Conservation (phyloP, 371 early-diverging fungal genomes). For the Parasitella parasitica region DNA sequence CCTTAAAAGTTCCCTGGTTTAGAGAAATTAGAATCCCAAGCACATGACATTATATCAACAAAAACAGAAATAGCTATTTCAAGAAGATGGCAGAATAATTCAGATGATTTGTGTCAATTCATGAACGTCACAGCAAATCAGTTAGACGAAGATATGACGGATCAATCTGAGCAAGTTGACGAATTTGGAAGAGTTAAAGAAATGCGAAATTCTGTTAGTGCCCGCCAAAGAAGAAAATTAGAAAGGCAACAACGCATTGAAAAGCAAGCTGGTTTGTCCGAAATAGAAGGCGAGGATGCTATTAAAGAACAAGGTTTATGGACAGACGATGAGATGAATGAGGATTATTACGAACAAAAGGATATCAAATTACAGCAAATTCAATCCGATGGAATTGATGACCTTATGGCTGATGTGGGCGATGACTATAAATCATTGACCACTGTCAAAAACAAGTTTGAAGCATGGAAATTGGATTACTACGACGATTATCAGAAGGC, state of each 20-base stretch:
- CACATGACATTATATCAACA: conserved; percentile 42
- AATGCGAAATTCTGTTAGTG: conserved; percentile 26
- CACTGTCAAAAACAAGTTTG: conserved; percentile 59
- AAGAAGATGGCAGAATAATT: conserved; percentile 41
- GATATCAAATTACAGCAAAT: conserved; percentile 35
- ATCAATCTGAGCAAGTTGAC: conserved; percentile 29
- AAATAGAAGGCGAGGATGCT: conserved; percentile 13
- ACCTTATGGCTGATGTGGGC: conserved; percentile 48
- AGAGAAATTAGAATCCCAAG: conserved; percentile 61
- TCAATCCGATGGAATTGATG: conserved; percentile 18
- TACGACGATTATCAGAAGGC: conserved; percentile 69
- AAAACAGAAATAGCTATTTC: conserved; percentile 39
- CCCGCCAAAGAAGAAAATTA: conserved; percentile 35
- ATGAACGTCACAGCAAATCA: conserved; percentile 3
- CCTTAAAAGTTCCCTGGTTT: conserved; percentile 55
- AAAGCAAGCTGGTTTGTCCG: conserved; percentile 1
- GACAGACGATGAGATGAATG: conserved; percentile 55
- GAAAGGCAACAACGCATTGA: conserved; percentile 28
- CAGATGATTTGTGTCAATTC: conserved; percentile 56
- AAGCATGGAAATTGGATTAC: conserved; percentile 64
- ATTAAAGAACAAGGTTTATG: conserved; percentile 46
- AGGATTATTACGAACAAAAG: conserved; percentile 29
- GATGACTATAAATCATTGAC: conserved; percentile 56
- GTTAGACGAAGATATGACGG: conserved; percentile 13
- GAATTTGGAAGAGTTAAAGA: conserved; percentile 51